Evolutionary conservation across 176 grass and related monocot species (phyloP).

Genomic region (Elaeis guineensis): DNA sequence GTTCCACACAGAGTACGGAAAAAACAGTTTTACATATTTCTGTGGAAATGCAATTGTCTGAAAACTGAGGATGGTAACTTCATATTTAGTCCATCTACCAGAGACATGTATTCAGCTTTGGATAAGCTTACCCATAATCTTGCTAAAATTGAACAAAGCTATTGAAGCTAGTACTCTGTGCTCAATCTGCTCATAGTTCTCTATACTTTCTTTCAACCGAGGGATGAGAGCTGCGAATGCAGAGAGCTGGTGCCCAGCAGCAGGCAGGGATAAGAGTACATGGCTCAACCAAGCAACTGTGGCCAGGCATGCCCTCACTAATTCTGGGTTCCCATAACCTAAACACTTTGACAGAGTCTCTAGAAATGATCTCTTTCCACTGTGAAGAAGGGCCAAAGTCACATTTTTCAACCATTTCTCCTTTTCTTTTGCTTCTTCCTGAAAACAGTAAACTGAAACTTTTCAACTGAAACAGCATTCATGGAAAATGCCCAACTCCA

Average conservation of each 20-base stretch:
- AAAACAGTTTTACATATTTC: too few species aligned
- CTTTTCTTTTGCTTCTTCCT: slow-evolving; percentile 17
- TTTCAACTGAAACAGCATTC: background rate
- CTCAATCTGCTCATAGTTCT: background rate
- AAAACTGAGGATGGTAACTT: too few species aligned
- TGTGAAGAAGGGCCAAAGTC: slow-evolving; percentile 23
- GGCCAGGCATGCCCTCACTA: slow-evolving; percentile 32
- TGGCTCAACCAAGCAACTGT: slow-evolving; percentile 46
- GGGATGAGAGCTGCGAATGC: slow-evolving; percentile 46
- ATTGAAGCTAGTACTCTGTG: slow-evolving; percentile 35
- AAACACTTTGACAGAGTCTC: slow-evolving; percentile 47
- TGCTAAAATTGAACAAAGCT: slow-evolving; percentile 45
- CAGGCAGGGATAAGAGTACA: slow-evolving; percentile 18
- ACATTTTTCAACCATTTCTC: slow-evolving; percentile 27
- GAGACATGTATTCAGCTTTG: background rate
- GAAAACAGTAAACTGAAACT: background rate
- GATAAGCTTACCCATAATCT: slow-evolving; percentile 28
- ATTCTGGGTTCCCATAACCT: slow-evolving; percentile 12
- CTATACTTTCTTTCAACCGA: slow-evolving; percentile 24
- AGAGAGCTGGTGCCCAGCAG: slow-evolving; percentile 24
- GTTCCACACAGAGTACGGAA: too few species aligned
- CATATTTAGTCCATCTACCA: too few species aligned
- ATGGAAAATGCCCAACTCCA: too few species aligned
- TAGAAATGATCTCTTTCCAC: slow-evolving; percentile 33
- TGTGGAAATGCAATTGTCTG: too few species aligned